A percentile compares a stretch with the other conserved stretches of the same genome.
These are phyloP conservation scores for Chalciporus sp. DNA, from an alignment of 1,284 basidiomycete species.

Conservation along the genomic window DNA sequence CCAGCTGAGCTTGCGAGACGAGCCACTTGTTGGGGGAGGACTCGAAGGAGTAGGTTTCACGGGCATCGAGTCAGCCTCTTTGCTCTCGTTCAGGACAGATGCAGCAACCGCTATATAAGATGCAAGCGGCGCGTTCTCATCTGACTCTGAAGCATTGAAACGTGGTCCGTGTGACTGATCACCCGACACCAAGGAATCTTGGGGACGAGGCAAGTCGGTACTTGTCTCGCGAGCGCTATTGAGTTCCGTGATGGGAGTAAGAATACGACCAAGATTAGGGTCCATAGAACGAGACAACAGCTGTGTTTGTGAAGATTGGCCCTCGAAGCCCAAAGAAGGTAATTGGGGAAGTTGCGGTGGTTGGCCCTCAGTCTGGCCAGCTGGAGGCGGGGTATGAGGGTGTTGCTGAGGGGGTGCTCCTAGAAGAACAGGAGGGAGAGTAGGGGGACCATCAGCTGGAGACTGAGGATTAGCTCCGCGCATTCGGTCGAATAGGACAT, in stretches of 20 bases:
- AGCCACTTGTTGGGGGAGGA: slow-evolving; percentile 21
- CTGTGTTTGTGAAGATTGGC: slow-evolving; percentile 18
- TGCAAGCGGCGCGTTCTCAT: slow-evolving; percentile 30
- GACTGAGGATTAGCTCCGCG: slow-evolving; percentile 37
- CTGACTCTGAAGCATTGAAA: slow-evolving; percentile 22
- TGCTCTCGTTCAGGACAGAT: slow-evolving; percentile 26
- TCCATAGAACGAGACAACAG: slow-evolving; percentile 22
- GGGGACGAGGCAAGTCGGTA: slow-evolving; percentile 19
- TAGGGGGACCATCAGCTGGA: slow-evolving; percentile 18
- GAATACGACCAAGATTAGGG: slow-evolving; percentile 22
- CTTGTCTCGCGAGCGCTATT: slow-evolving; percentile 35
- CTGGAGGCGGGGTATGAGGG: slow-evolving; percentile 10
- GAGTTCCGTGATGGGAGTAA: slow-evolving; percentile 53
- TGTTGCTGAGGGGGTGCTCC: slow-evolving; percentile 30
- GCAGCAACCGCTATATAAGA: slow-evolving; percentile 13
- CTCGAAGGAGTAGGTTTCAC: slow-evolving; percentile 19
- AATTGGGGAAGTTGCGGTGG: slow-evolving; percentile 40
- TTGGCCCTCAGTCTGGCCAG: slow-evolving; percentile 21
- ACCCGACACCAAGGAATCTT: slow-evolving; percentile 24
- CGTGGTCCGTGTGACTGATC: slow-evolving; percentile 22
- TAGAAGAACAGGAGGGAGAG: slow-evolving; percentile 18
- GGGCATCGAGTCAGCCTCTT: slow-evolving; percentile 15
- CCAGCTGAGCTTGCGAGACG: slow-evolving; percentile 31
- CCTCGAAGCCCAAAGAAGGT: slow-evolving; percentile 50
- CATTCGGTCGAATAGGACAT: slow-evolving; percentile 71